Conservation (phyloP, 768 basidiomycete species). For the Lentinula raphanica region DNA sequence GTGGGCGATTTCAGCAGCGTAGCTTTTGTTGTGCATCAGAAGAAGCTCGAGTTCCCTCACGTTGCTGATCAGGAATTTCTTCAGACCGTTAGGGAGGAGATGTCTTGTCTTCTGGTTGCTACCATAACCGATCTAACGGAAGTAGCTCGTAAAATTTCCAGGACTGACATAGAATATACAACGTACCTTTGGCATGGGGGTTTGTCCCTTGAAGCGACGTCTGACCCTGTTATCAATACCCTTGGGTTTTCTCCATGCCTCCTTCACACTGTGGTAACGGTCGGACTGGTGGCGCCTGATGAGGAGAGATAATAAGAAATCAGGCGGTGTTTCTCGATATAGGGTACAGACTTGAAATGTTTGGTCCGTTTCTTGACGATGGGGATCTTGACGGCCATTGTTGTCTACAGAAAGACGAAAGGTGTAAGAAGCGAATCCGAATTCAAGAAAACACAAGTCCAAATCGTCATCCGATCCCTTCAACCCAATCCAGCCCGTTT, state of each 20-base stretch:
- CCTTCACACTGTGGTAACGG: constrained; percentile 94
- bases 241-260: constrained; percentile 99
- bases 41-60: constrained; percentile 90
- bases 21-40: constrained; percentile 96
- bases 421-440: neutral
- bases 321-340: neutral
- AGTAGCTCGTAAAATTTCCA: neutral
- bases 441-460: neutral
- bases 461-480: constrained; percentile 23
- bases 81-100: constrained; percentile 91
- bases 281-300: constrained; percentile 95
- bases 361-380: constrained; percentile 94
- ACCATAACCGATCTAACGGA: constrained; percentile 61
- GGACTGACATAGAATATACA: neutral
- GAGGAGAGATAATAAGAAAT: constrained; percentile 6
- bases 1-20: constrained; percentile 95
- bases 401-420: constrained; percentile 14
- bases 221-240: constrained; percentile 99
- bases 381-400: constrained; percentile 50
- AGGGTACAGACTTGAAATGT: constrained; percentile 76
- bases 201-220: constrained; percentile 92
- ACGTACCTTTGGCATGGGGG: constrained; percentile 87
- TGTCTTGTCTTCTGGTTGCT: constrained; percentile 86
- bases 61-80: constrained; percentile 95
- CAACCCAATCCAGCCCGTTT: constrained; percentile 30